Base-by-base conservation (phyloP, 148 eudicot species). In the Persicaria maculosa region DNA sequence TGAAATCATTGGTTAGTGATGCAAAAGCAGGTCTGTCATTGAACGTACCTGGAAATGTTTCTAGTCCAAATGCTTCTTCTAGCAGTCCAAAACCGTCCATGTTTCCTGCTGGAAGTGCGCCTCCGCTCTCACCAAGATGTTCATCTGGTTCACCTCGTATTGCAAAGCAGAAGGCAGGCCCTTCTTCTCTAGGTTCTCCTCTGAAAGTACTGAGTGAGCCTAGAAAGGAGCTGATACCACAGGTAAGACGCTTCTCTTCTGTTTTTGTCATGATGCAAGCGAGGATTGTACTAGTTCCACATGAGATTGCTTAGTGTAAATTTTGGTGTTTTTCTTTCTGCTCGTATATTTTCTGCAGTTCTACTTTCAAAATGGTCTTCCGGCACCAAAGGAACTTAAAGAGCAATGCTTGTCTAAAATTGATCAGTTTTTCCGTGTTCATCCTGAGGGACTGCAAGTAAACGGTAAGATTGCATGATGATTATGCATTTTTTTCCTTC, bases 101-200 rank as follows among this genome's bases (percentile, higher is more conserved):
- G 97, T 92, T 96, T 85, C 93, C 99, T 53, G 97, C 99, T 72
- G 97, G 99, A 69, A 96, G 97, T 80, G 90, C 99, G 5, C 99
- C 99, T 77, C 99, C 99, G 16, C 97, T 96, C 78, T 96, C 99
- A 68, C 99, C 99, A 9, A 90, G 99, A 80, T 90, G 99, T 80
- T 88, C 93, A 77, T 88, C 97, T 73, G 99, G 99, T 58, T 96
- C 99, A 68, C 99, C 99, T 75, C 97, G 99, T 79, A 53, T 86
- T 75, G 69, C 79, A 83, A 96, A 87, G 78, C 97, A 89, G 75
- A 84, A 93, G 75, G 75, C 86, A 8, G 97, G 90, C 44, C 94
- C 91, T 57, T 96, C 97, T 72, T 75, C 83, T 57, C 77, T 92
- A 8, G 85, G 97, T 61, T 90, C 97, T 68, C 97, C 99, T 75